A percentile compares a stretch with the other conserved stretches of the same genome.
Conservation (phyloP, 2,329 filamentous ascomycete species). For the Fusarium haematococcum region DNA sequence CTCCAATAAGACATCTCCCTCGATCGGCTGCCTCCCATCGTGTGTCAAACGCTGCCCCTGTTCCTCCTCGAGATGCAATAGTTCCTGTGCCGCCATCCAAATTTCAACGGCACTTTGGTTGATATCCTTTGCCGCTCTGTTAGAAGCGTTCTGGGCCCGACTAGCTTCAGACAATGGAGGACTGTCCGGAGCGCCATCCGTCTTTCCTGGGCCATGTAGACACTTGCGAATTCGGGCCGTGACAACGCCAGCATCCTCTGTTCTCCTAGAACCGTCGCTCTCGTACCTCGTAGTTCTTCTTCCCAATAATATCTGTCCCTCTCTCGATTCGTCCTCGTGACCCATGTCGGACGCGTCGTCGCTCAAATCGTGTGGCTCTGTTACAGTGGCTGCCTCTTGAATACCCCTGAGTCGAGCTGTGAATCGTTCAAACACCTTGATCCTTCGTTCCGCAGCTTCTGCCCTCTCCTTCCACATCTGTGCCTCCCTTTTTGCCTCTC, state of each 20-base stretch:
- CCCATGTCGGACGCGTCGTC: neutral
- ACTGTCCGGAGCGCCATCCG: slow-evolving; percentile 23
- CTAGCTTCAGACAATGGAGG: neutral
- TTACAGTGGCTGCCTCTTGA: slow-evolving; percentile 33
- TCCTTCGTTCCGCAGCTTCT: slow-evolving; percentile 64
- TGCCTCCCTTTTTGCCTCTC: slow-evolving; percentile 49
- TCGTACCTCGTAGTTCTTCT: neutral
- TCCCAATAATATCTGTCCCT: neutral
- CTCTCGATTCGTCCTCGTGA: neutral
- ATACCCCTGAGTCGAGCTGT: slow-evolving; percentile 50
- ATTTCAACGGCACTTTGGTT: slow-evolving; percentile 43
- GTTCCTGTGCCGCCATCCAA: slow-evolving; percentile 48
- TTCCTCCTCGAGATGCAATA: slow-evolving; percentile 43
- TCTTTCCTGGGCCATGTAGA: slow-evolving; percentile 30
- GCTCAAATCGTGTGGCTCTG: neutral
- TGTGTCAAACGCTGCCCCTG: slow-evolving; percentile 1
- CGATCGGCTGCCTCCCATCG: neutral
- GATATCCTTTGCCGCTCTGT: slow-evolving; percentile 18
- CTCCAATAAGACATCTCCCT: neutral
- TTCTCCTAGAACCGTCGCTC: slow-evolving; percentile 39
- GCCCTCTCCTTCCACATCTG: slow-evolving; percentile 66
- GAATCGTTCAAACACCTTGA: slow-evolving; percentile 61
- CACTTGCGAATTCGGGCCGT: slow-evolving; percentile 45
- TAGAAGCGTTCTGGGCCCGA: neutral
- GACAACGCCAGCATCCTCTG: slow-evolving; percentile 43